Conservation (phyloP, 495 filamentous ascomycete species). For the Entonaema liquescens region DNA sequence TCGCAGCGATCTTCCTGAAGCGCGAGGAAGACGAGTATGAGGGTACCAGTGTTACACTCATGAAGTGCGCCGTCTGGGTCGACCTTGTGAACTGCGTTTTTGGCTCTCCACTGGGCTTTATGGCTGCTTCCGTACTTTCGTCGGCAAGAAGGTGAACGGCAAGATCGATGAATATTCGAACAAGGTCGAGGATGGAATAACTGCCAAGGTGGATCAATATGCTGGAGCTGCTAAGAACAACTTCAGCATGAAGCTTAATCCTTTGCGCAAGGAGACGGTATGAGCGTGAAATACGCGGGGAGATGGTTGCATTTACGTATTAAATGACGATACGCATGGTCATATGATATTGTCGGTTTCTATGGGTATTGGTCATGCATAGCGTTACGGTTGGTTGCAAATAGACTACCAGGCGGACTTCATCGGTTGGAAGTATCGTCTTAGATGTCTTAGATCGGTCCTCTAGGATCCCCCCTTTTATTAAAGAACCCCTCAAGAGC, state of each 20-base stretch:
- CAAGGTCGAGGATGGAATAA: slow-evolving; percentile 36
- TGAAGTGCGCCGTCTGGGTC: slow-evolving; percentile 78
- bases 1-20: slow-evolving; percentile 73
- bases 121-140: slow-evolving; percentile 47
- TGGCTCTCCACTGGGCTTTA: slow-evolving; percentile 63
- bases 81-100: slow-evolving; percentile 71
- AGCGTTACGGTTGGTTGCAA: slow-evolving; percentile 25
- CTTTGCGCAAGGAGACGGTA: slow-evolving; percentile 23
- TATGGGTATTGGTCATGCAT: neutral
- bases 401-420: slow-evolving; percentile 13
- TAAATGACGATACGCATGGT: slow-evolving; percentile 9
- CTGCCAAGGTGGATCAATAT: slow-evolving; percentile 34
- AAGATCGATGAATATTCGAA: slow-evolving; percentile 41
- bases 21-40: slow-evolving; percentile 57
- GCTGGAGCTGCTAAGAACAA: slow-evolving; percentile 23
- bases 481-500: neutral
- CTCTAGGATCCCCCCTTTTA: neutral
- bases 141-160: slow-evolving; percentile 45
- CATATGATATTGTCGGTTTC: neutral
- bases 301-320: neutral
- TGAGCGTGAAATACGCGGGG: slow-evolving; percentile 1
- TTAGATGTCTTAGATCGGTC: neutral
- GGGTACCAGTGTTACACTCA: slow-evolving; percentile 60
- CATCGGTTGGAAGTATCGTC: neutral
- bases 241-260: slow-evolving; percentile 37